Base-by-base conservation (phyloP, 2,329 filamentous ascomycete genomes). In the Aureobasidium musti region DNA sequence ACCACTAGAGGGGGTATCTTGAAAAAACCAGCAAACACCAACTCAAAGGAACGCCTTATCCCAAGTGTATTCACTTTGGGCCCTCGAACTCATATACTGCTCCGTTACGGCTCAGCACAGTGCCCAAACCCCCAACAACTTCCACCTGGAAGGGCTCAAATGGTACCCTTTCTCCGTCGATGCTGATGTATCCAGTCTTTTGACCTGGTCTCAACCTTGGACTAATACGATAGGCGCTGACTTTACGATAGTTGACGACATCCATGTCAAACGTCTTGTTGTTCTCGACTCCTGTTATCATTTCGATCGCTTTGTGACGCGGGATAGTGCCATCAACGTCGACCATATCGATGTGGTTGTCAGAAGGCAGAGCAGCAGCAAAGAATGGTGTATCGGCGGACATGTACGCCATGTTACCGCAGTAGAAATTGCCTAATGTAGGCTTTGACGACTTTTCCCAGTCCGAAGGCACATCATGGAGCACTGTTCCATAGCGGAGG, bases 381-480 rank as follows among this genome's bases (percentile, higher is more conserved):
- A 96, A 99, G 81, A 98, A 96, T 73, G 92, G 92, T 67, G 89
- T 84, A 70, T 94, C 89, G 14, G 91, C 84, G 0, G 93, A 89
- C 91, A 99, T 94, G 77, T 90, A 96, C 28, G 90, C 87, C 89
- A 98, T 96, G 76, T 97, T 99, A 69, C 95, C 95, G 37, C 89
- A 91, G 78, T 96, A 98, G 76, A 99, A 96, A 73, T 91, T 97
- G 54, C 92, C 92, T 65, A 99, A 81, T 35, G 89, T 91, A 69
- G 95, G 87, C 69, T 90, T 85, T 0, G 90, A 86, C 3, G 90
- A 79, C 23, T 89, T 79, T 68, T 90, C 83, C 92, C 95, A 99
- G 53, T 86, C 89, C 1, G 85, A 80, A 0, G 92, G 93, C 0
- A 98, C 76, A 19, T 89, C 83, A 71, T 96, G 91, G 61, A 87